Conservation (phyloP, 1,139 yeast genomes). For the Yamadazyma membranifaciens region DNA sequence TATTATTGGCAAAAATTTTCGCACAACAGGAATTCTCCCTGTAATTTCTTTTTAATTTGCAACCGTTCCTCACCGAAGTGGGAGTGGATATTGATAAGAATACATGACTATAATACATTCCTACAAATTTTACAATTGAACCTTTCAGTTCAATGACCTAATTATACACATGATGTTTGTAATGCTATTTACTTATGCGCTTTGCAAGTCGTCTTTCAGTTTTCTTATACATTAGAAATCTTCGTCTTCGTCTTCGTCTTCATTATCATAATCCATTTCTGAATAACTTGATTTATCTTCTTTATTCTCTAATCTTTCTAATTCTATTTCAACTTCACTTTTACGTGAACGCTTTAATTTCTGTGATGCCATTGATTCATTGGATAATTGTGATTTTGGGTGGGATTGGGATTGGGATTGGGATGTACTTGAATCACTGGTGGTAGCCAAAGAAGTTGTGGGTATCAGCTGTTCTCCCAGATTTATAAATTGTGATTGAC, state of each 20-base stretch:
- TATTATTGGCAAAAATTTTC: slow-evolving; percentile 1
- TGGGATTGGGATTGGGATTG: background rate
- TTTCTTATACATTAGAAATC: background rate
- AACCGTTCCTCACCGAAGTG: slow-evolving; percentile 3
- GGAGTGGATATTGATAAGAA: no score
- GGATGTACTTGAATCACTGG: background rate
- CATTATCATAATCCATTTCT: slow-evolving; percentile 2
- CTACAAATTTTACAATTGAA: slow-evolving; percentile 1
- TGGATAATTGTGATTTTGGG: background rate
- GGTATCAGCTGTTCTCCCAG: background rate
- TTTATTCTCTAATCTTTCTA: slow-evolving; percentile 3
- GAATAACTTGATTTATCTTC: slow-evolving; percentile 3
- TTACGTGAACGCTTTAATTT: background rate
- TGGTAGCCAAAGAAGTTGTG: background rate
- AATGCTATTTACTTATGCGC: no score
- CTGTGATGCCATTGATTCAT: background rate
- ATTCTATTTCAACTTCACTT: slow-evolving; percentile 3
- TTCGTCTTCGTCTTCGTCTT: slow-evolving; percentile 1
- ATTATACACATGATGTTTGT: no score
- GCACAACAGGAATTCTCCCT: background rate
- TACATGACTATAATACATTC: slow-evolving; percentile 1
- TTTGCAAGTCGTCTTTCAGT: no score
- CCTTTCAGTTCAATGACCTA: no score
- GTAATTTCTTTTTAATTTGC: slow-evolving; percentile 5
- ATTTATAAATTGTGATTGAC: slow-evolving; percentile 1